These are phyloP conservation scores for Coemansia sp. DNA, from an alignment of 192 early-diverging fungal genomes.

Conservation along the genomic window DNA sequence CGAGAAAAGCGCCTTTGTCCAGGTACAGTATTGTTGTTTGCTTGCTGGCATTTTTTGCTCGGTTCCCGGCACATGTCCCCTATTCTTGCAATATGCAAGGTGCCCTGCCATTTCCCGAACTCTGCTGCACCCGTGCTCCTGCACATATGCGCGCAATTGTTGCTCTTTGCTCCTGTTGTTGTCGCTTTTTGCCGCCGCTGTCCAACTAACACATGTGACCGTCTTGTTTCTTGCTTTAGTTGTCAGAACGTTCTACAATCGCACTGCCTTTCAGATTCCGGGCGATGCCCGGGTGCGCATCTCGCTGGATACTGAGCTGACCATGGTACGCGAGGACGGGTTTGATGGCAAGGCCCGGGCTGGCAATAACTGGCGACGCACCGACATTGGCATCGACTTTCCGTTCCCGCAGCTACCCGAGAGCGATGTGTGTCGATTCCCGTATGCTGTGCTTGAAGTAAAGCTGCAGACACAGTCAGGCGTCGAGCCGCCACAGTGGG, in stretches of 20 bases:
- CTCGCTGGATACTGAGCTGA: conserved; percentile 92
- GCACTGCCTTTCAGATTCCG: conserved; percentile 97
- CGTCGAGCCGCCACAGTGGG: conserved; percentile 90
- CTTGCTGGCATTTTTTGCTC: conserved; percentile 26
- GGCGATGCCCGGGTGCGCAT: conserved; percentile 91
- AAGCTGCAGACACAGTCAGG: conserved; percentile 95
- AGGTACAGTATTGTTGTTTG: conserved; percentile 28
- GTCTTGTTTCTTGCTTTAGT: conserved; percentile 45
- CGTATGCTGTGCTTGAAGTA: conserved; percentile 95
- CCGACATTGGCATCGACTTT: conserved; percentile 74
- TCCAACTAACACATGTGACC: not conserved
- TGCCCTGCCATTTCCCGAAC: not conserved
- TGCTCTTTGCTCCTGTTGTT: not conserved
- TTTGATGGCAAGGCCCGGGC: conserved; percentile 63
- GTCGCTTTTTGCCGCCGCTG: not conserved
- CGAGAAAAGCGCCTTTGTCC: conserved; percentile 64
- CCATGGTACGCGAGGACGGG: conserved; percentile 94
- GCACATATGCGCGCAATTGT: not conserved
- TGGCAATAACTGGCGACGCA: conserved; percentile 88
- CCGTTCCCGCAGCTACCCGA: conserved; percentile 81
- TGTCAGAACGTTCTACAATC: conserved; percentile 91
- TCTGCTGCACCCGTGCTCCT: not conserved
- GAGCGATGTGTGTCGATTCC: conserved; percentile 80
- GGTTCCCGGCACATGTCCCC: not conserved
- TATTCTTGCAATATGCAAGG: not conserved